Evolutionary conservation across 768 basidiomycete species (phyloP), one percentile per base, ranked within the genome.

Genomic region (Lactarius hatsudake): DNA sequence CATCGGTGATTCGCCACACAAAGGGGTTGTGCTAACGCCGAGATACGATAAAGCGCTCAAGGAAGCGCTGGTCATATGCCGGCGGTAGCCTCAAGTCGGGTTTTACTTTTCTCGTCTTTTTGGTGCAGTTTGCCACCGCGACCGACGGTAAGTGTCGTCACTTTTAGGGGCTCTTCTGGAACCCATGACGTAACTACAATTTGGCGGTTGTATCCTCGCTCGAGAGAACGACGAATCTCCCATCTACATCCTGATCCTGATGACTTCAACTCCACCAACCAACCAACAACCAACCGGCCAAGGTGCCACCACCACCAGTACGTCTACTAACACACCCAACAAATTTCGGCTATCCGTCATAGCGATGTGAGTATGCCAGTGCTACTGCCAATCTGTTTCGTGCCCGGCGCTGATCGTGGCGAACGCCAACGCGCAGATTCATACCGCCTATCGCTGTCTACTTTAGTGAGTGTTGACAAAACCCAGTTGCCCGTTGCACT

Each of bases 281-380:
- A 10, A 12, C 36, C 36, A 13, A 38, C 10, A 13, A 38, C 36
- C 36, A 38, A 13, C 36, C 36, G 34, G 34, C 8, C 34, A 34
- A 34, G 34, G 34, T 8, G 9, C 8, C 34, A 9, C 34, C 34
- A 34, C 34, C 34, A 9, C 34, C 34, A 1, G 2, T 38, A 4
- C 12, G 36, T 5, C 36, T 38, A 12, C 9, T 10, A 67, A 66
- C 4, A 75, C 75, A 6, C 69, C 74, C 40, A 71, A 69, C 0
- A 74, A 77, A 53, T 72, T 76, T 18, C 17, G 71, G 7, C 71
- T 77, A 32, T 78, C 77, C 48, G 74, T 77, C 65, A 55, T 78
- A 38, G 77, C 77, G 0, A 40, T 78, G 77, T 77, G 57, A 70
- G 77, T 17, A 30, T 18, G 4, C 18, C 20, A 4, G 36, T 40